Conservation (phyloP, 2,329 filamentous ascomycete genomes). For the Nemania diffusa region DNA sequence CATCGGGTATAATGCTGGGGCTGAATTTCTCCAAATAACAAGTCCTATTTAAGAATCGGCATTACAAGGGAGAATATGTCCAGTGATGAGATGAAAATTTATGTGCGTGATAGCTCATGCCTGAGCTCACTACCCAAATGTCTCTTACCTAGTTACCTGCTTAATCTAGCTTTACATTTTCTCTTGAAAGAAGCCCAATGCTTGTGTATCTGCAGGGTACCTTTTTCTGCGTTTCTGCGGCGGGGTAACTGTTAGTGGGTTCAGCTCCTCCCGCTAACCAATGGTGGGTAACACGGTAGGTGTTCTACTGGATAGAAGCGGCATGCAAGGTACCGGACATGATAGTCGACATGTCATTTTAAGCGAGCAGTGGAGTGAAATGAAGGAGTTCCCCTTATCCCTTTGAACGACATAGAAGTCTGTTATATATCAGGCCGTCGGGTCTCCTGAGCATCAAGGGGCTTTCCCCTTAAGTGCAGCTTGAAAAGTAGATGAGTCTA, state of each 20-base stretch:
- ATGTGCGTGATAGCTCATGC: background rate
- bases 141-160: background rate
- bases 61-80: too few relatives aligned
- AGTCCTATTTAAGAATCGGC: background rate
- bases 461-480: background rate
- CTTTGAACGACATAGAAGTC: background rate
- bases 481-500: background rate
- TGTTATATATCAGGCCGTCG: background rate
- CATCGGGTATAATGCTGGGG: too few relatives aligned
- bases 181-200: background rate
- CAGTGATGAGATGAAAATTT: background rate
- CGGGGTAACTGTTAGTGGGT: constrained; percentile 9
- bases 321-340: constrained; percentile 15
- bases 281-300: constrained; percentile 4
- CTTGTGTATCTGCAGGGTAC: background rate
- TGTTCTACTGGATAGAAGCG: background rate
- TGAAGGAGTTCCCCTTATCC: background rate
- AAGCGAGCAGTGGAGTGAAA: constrained; percentile 10
- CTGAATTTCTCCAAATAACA: background rate
- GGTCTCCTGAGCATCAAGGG: background rate
- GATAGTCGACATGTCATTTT: background rate
- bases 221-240: background rate
- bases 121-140: background rate
- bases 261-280: constrained; percentile 9
- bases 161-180: background rate